Conservation (phyloP, 805 yeast genomes). For the Ogataea ganodermae region DNA sequence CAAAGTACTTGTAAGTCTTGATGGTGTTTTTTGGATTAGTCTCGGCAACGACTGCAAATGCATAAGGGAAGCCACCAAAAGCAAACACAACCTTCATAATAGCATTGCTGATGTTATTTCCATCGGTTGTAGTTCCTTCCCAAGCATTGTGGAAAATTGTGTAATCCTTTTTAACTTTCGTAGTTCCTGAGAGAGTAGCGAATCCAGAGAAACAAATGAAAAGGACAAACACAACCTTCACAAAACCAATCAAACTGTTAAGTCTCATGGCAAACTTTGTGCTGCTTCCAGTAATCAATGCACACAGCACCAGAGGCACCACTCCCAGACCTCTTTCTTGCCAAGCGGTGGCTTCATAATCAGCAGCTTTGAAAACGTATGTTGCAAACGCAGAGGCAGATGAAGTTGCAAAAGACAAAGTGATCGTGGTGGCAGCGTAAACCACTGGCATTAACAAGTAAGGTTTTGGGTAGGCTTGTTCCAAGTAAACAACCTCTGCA, state of each 20-base stretch:
- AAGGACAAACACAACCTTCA: constrained; percentile 68
- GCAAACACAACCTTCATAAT: constrained; percentile 47
- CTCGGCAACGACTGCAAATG: constrained; percentile 40
- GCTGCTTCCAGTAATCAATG: constrained; percentile 58
- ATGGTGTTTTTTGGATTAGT: constrained; percentile 45
- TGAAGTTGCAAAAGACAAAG: constrained; percentile 86
- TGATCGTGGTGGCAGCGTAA: constrained; percentile 70
- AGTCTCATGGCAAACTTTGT: constrained; percentile 67
- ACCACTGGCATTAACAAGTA: constrained; percentile 63
- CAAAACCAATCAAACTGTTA: constrained; percentile 66
- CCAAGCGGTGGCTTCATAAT: constrained; percentile 68
- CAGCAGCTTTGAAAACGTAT: constrained; percentile 75
- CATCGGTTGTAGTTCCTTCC: constrained; percentile 44
- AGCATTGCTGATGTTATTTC: constrained; percentile 44
- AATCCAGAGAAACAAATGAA: constrained; percentile 78
- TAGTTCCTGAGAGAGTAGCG: constrained; percentile 79
- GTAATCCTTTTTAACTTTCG: constrained; percentile 33
- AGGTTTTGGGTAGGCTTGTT: constrained; percentile 69
- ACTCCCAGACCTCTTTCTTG: constrained; percentile 75
- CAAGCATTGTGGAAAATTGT: constrained; percentile 38
- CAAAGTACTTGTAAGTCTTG: constrained; percentile 67
- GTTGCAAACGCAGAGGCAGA: constrained; percentile 80
- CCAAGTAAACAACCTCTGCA: constrained; percentile 83
- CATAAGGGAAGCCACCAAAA: constrained; percentile 43
- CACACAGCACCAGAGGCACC: constrained; percentile 71